Percentiles rank a stretch among this genome's conserved stretches.
phyloP scores from a whole-genome alignment of 352 stramenopile genomes.

The Saprolegnia diclina region DNA sequence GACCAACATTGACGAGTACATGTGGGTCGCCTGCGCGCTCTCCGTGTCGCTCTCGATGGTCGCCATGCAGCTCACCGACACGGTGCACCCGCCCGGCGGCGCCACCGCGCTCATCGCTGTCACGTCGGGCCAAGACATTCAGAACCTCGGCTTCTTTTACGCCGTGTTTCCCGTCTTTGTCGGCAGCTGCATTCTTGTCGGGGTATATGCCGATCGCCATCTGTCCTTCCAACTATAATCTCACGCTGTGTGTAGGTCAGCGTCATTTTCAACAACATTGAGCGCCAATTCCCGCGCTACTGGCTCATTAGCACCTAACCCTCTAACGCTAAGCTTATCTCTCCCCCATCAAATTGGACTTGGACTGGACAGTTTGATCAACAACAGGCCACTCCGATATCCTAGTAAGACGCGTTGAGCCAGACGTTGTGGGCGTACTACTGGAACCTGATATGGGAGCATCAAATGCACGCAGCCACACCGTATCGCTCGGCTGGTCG shows the following conservation, averaged over 20 bases:
- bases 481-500: too few species aligned
- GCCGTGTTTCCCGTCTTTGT: constrained; percentile 29
- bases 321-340: too few species aligned
- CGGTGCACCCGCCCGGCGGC: constrained; percentile 34
- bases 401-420: too few species aligned
- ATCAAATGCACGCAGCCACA: too few species aligned
- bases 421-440: too few species aligned
- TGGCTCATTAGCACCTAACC: constrained; percentile 13
- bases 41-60: constrained; percentile 32
- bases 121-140: constrained; percentile 26
- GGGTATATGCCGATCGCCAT: neutral
- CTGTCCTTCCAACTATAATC: neutral
- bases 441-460: too few species aligned
- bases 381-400: too few species aligned
- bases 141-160: constrained; percentile 31
- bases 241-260: constrained; percentile 12
- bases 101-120: constrained; percentile 35
- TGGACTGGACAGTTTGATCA: too few species aligned
- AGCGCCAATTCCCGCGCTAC: constrained; percentile 28
- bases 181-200: constrained; percentile 28
- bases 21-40: constrained; percentile 28
- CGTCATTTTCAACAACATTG: constrained; percentile 33
- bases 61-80: constrained; percentile 34
- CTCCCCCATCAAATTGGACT: too few species aligned
- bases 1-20: constrained; percentile 12